A percentile compares a stretch with the other conserved stretches of the same genome.
Evolutionary conservation across 2,329 filamentous ascomycete species (phyloP).

Genomic region (Stagonosporopsis chrysanthemi): DNA sequence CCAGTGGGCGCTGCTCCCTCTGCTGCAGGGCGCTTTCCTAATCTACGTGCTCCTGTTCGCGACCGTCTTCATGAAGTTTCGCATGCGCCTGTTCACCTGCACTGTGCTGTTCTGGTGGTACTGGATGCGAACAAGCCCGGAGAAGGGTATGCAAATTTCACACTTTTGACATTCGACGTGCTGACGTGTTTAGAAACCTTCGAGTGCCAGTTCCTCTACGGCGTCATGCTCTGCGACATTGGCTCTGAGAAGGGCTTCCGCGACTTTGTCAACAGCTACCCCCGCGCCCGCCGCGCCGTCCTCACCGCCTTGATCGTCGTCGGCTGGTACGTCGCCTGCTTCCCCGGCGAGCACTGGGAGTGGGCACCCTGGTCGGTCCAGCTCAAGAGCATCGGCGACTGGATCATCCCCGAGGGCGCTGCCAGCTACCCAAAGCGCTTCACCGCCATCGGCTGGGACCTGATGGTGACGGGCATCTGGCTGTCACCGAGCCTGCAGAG

Average conservation of each 20-base stretch:
- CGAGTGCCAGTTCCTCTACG: conserved; percentile 60
- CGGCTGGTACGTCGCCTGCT: conserved; percentile 59
- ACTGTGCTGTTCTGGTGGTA: conserved; percentile 59
- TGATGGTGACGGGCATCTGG: conserved; percentile 60
- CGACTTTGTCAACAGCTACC: conserved; percentile 51
- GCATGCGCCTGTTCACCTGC: conserved; percentile 57
- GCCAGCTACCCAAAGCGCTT: conserved; percentile 54
- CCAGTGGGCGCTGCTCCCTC: conserved; percentile 62
- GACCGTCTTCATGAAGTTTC: conserved; percentile 58
- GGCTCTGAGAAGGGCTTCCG: conserved; percentile 57
- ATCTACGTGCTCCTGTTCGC: conserved; percentile 59
- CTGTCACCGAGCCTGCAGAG: conserved; percentile 58
- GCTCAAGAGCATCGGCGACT: conserved; percentile 52
- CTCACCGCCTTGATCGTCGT: conserved; percentile 50
- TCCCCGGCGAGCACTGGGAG: conserved; percentile 60
- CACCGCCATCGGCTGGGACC: conserved; percentile 58
- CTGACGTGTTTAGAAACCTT: conserved; percentile 58
- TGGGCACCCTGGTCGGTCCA: conserved; percentile 59
- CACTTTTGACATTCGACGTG: not conserved
- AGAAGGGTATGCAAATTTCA: conserved; percentile 52
- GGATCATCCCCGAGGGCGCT: conserved; percentile 58
- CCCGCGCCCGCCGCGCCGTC: conserved; percentile 50
- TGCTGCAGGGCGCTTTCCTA: conserved; percentile 60
- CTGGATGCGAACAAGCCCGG: conserved; percentile 54
- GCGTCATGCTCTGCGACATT: conserved; percentile 61